Evolutionary conservation across 768 basidiomycete species (phyloP), one percentile per base, ranked within the genome.

Genomic region (Suillus placidus): DNA sequence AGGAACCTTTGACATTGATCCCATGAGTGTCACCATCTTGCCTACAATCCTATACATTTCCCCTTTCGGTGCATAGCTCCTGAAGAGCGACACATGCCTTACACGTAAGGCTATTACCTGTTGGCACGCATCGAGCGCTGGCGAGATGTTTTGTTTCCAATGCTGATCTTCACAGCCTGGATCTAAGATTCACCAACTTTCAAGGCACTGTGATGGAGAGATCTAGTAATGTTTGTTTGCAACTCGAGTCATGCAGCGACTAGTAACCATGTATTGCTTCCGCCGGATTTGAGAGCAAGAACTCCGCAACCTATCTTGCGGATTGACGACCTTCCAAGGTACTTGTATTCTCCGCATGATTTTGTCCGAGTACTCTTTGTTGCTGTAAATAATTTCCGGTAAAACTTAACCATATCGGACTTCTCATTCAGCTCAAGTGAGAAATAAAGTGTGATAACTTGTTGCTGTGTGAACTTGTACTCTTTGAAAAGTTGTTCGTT

Each of bases 1-100:
- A 77, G 75, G 75, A 69, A 78, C 75, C 37, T 61, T 42, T 23
- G 56, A 61, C 62, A 37, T 63, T 56, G 62, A 40, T 56, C 54
- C 62, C 62, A 56, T 63, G 62, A 63, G 62, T 63, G 62, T 63
- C 52, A 60, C 42, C 49, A 43, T 49, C 58, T 60, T 60, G 38
- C 57, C 57, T 60, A 42, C 38, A 26, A 60, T 60, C 57, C 57
- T 60, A 60, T 60, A 26, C 40, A 20, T 6, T 32, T 38, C 58
- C 58, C 58, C 30, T 60, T 60, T 43, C 1, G 2, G 49, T 30
- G 40, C 57, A 60, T 60, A 35, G 38, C 38, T 60, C 57, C 38
- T 60, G 18, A 58, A 35, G 26, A 7, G 32, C 16, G 7, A 32
- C 60, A 20, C 45, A 62, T 32, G 62, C 26, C 18, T 63, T 52